A percentile compares a stretch with the other conserved stretches of the same genome.
Evolutionary conservation across 2,329 filamentous ascomycete species (phyloP).

Genomic region (Furcasterigmium furcatum): DNA sequence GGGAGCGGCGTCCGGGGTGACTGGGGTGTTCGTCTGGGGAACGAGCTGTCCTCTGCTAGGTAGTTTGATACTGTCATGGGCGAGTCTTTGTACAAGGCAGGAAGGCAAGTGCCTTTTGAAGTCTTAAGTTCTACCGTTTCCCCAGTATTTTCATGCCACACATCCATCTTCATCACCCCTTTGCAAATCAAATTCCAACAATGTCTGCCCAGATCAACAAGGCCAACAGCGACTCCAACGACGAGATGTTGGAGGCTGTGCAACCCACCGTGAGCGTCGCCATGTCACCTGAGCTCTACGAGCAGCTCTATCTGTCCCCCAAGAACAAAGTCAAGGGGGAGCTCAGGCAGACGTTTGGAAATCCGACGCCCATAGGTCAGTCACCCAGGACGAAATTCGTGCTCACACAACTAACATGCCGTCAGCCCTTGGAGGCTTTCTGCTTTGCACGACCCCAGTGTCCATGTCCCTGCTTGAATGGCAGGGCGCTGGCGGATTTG

Average conservation of each 20-base stretch:
- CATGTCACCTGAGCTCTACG: slow-evolving; percentile 48
- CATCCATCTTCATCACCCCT: neutral
- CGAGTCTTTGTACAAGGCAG: too few species aligned
- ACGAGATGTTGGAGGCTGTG: slow-evolving; percentile 16
- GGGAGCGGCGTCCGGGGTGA: too few species aligned
- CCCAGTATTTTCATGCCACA: neutral
- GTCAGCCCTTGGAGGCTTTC: slow-evolving; percentile 23
- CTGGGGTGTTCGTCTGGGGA: too few species aligned
- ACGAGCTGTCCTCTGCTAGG: too few species aligned
- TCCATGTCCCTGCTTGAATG: slow-evolving; percentile 24
- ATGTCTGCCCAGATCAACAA: neutral
- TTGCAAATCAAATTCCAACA: neutral
- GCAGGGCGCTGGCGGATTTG: slow-evolving; percentile 24
- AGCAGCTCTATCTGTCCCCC: slow-evolving; percentile 49
- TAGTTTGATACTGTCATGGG: too few species aligned
- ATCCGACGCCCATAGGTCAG: slow-evolving; percentile 44
- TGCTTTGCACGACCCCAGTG: slow-evolving; percentile 22
- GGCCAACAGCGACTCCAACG: slow-evolving; percentile 1
- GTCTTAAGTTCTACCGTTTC: too few species aligned
- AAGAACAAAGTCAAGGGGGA: slow-evolving; percentile 41
- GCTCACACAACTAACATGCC: neutral
- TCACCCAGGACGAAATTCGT: accelerated
- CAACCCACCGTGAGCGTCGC: slow-evolving; percentile 36
- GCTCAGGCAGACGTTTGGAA: slow-evolving; percentile 45
- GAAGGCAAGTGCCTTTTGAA: too few species aligned